Base-by-base conservation (phyloP, 2,329 filamentous ascomycete genomes). In the Lachnellula occidentalis region DNA sequence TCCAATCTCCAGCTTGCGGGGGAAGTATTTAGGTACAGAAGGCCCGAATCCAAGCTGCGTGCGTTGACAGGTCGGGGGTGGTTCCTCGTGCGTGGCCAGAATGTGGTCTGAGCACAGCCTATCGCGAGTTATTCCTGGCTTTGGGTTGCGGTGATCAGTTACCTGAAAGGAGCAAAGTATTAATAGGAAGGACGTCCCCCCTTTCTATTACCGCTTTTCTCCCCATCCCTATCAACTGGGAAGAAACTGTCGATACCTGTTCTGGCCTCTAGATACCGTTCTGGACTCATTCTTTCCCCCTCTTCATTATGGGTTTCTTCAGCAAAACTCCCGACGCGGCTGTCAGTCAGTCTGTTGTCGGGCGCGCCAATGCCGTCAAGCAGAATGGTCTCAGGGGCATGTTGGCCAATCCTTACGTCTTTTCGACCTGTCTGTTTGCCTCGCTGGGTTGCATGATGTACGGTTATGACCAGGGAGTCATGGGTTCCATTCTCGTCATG, bases 341-440 rank as follows among this genome's bases (percentile, higher is more conserved):
- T 39, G 48, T 54, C 62, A 69, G 66, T 60, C 70, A 72, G 59
- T 72, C 71, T 17, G 65, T 72, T 24, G 71, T 73, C 54, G 71
- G 67, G 50, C 69, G 71, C 47, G 50, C 63, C 58, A 71, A 71
- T 57, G 71, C 71, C 47, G 65, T 66, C 37, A 73, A 72, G 50
- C 61, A 67, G 34, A 69, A 73, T 56, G 71, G 71, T 50, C 51
- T 73, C 39, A 52, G 64, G 46, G 71, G 71, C 54, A 72, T 73
- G 67, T 56, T 73, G 11, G 68, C 70, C 58, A 73, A 73, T 58
- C 71, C 71, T 2, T 73, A 72, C 58, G 71, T 73, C 46, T 71
- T 69, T 62, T 60, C 67, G 64, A 72, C 70, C 43, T 69, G 65
- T 53, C 52, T 64, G 34, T 73, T 71, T 19, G 69, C 67, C 19